A percentile compares a stretch with the other conserved stretches of the same genome.
phyloP scores from a whole-genome alignment of 2,329 filamentous ascomycete species.

The Biscogniauxia sp. region DNA sequence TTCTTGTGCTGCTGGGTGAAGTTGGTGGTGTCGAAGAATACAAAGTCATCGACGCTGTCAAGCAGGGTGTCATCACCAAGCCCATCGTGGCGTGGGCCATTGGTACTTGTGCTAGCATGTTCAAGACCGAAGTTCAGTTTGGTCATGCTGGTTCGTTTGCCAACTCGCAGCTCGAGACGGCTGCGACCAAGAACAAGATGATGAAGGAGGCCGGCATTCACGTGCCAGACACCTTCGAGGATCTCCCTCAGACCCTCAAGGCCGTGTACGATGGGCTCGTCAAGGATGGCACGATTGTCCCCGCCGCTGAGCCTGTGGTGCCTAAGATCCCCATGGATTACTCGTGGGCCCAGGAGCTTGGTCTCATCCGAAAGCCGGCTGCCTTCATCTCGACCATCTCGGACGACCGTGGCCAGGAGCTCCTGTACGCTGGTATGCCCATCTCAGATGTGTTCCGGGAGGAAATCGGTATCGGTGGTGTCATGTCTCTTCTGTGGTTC shows the following conservation, averaged over 20 bases:
- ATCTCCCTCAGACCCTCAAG: conserved; percentile 75
- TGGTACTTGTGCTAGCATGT: conserved; percentile 98
- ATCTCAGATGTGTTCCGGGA: conserved; percentile 99
- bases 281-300: conserved; percentile 78
- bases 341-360: conserved; percentile 98
- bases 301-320: conserved; percentile 82
- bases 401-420: conserved; percentile 98
- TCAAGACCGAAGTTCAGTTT: conserved; percentile 99
- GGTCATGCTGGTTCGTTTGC: conserved; percentile 97
- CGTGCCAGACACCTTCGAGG: conserved; percentile 96
- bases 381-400: conserved; percentile 99
- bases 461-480: conserved; percentile 98
- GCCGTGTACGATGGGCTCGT: conserved; percentile 87
- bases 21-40: conserved; percentile 99
- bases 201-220: conserved; percentile 95
- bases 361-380: conserved; percentile 98
- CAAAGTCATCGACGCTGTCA: conserved; percentile 97
- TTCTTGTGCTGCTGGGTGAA: conserved; percentile 91
- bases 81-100: conserved; percentile 99
- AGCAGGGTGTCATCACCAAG: conserved; percentile 93
- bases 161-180: conserved; percentile 99
- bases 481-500: conserved; percentile 99
- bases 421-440: conserved; percentile 97
- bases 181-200: conserved; percentile 90
- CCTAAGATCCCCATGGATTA: conserved; percentile 99